phyloP scores from a whole-genome alignment of 1,284 basidiomycete genomes.

The Fomes fomentarius region DNA sequence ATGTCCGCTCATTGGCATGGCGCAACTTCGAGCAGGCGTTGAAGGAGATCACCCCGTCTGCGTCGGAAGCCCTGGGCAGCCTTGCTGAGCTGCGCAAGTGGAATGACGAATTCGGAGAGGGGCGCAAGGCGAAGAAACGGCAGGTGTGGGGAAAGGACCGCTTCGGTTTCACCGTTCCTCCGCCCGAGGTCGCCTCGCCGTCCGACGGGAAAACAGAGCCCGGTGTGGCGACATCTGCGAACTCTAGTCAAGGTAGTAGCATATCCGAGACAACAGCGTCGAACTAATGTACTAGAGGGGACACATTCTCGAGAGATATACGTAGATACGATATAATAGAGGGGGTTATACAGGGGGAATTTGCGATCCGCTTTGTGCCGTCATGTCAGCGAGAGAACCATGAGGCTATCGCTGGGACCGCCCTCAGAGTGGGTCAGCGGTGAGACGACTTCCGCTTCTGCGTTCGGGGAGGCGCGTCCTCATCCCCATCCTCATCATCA shows the following conservation, averaged over 20 bases:
- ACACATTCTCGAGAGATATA: slow-evolving; percentile 15
- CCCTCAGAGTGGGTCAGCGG: slow-evolving; percentile 7
- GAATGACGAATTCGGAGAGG: slow-evolving; percentile 93
- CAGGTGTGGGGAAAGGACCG: slow-evolving; percentile 76
- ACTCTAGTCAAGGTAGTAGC: slow-evolving; percentile 3
- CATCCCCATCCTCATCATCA: slow-evolving; percentile 39
- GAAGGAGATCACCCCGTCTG: slow-evolving; percentile 85
- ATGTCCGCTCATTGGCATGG: slow-evolving; percentile 47
- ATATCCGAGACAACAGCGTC: slow-evolving; percentile 6
- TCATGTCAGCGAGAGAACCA: too few species aligned
- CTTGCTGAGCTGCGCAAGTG: slow-evolving; percentile 85
- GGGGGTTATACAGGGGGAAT: slow-evolving; percentile 6
- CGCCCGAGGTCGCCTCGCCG: slow-evolving; percentile 22
- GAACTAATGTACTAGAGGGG: slow-evolving; percentile 13
- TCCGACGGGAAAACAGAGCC: slow-evolving; percentile 48
- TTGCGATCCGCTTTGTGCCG: background rate
- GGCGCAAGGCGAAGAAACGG: slow-evolving; percentile 59
- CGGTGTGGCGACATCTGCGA: slow-evolving; percentile 22
- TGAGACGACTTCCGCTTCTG: slow-evolving; percentile 25
- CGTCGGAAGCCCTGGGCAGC: slow-evolving; percentile 79
- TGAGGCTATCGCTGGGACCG: background rate
- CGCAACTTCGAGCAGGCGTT: slow-evolving; percentile 83
- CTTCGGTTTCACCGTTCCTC: slow-evolving; percentile 61
- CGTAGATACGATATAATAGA: slow-evolving; percentile 25
- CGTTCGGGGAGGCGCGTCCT: slow-evolving; percentile 32